Percentiles rank a stretch among this genome's conserved stretches.
Evolutionary conservation across 495 filamentous ascomycete species (phyloP).

Genomic region (Neohortaea acidophila): DNA sequence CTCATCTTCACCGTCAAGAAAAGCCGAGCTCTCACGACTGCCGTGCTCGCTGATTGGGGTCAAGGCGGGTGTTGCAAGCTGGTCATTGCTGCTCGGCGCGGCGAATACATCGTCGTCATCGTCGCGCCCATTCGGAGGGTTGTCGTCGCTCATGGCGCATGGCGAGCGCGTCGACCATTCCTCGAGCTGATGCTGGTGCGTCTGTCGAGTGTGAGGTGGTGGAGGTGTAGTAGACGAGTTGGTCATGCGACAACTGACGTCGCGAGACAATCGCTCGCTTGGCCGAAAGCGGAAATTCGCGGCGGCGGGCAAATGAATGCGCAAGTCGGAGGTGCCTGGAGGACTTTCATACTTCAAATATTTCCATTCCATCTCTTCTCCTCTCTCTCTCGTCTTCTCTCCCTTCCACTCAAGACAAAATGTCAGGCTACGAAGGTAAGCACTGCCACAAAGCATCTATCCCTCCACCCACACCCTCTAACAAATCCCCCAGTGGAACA

Average conservation of each 20-base stretch:
- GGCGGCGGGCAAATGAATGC: too few relatives aligned
- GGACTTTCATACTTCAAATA: background rate
- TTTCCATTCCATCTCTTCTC: background rate
- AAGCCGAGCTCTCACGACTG: background rate
- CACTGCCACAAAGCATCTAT: conserved; percentile 1
- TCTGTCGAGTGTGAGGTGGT: too few relatives aligned
- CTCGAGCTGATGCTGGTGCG: too few relatives aligned
- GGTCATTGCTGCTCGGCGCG: background rate
- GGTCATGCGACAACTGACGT: too few relatives aligned
- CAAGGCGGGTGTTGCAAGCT: conserved; percentile 11
- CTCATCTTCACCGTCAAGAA: conserved; percentile 1
- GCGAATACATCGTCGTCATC: background rate
- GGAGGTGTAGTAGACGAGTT: too few relatives aligned
- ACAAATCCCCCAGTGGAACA: conserved; percentile 57
- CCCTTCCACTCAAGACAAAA: conserved; percentile 2
- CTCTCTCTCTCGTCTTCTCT: background rate
- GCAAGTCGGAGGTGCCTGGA: background rate
- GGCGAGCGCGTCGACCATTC: background rate
- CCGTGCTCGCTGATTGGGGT: conserved; percentile 13
- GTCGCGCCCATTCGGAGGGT: background rate
- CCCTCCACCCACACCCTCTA: background rate
- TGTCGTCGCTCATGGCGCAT: conserved; percentile 1
- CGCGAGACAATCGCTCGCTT: too few relatives aligned
- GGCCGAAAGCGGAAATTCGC: too few relatives aligned
- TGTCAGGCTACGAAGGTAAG: conserved; percentile 30